These are phyloP conservation scores for Ophiocordyceps camponoti-leonardi DNA, from an alignment of 2,329 filamentous ascomycete genomes.

Conservation along the genomic window DNA sequence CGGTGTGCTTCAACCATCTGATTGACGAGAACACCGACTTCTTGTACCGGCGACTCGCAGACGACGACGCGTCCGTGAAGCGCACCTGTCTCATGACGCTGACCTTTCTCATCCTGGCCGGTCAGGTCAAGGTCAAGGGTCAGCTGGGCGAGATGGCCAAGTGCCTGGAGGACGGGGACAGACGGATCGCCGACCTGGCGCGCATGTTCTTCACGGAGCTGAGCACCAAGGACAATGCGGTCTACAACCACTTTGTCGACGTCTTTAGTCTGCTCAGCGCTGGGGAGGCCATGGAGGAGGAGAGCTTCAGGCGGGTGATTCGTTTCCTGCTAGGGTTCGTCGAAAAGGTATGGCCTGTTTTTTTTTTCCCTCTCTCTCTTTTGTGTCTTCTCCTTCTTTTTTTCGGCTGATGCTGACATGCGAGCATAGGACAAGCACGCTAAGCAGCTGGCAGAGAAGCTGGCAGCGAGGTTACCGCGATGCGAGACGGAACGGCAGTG, in stretches of 20 bases:
- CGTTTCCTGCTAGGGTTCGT: slow-evolving; percentile 92
- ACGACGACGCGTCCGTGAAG: slow-evolving; percentile 78
- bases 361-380: not conserved
- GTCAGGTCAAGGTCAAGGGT: slow-evolving; percentile 98
- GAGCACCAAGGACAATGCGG: slow-evolving; percentile 93
- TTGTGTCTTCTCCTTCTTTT: not conserved
- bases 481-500: slow-evolving; percentile 91
- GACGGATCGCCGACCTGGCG: slow-evolving; percentile 80
- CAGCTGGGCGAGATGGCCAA: slow-evolving; percentile 98
- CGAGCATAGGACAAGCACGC: slow-evolving; percentile 78
- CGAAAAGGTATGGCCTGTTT: slow-evolving; percentile 57
- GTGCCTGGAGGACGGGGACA: slow-evolving; percentile 91
- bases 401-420: not conserved
- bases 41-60: slow-evolving; percentile 81
- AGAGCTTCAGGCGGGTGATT: slow-evolving; percentile 70
- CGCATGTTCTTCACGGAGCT: slow-evolving; percentile 98
- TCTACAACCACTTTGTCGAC: slow-evolving; percentile 98
- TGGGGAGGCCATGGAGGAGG: slow-evolving; percentile 65
- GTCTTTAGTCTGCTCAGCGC: slow-evolving; percentile 92
- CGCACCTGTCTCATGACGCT: slow-evolving; percentile 96
- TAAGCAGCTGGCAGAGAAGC: slow-evolving; percentile 80
- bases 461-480: slow-evolving; percentile 67
- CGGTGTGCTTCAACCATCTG: slow-evolving; percentile 96
- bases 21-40: slow-evolving; percentile 99
- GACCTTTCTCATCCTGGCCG: slow-evolving; percentile 90